Conservation (phyloP, 345 rosid genomes). For the Ceriops zippeliana region DNA sequence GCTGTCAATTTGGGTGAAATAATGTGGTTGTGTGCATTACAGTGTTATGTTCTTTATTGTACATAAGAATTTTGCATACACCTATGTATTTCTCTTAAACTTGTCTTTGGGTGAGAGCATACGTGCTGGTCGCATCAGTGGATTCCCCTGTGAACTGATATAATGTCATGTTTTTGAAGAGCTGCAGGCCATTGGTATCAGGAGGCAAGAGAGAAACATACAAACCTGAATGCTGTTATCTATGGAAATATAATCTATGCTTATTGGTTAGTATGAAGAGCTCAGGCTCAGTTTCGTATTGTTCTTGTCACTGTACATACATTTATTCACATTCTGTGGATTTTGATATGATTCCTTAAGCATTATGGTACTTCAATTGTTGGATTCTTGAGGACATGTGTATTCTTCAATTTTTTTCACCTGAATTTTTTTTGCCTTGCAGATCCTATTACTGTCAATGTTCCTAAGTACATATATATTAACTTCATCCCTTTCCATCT, state of each 20-base stretch:
- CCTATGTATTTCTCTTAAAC: background rate
- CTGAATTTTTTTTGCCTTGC: background rate
- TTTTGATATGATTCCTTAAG: too few relatives aligned
- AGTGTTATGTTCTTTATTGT: too few relatives aligned
- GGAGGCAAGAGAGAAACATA: conserved; percentile 68
- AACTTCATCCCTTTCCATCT: conserved; percentile 10
- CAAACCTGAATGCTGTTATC: conserved; percentile 66
- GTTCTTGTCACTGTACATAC: background rate
- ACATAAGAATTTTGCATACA: background rate
- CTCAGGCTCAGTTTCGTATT: background rate
- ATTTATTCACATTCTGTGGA: background rate
- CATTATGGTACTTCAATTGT: too few relatives aligned
- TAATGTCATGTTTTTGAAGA: conserved; percentile 56
- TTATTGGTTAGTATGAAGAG: conserved; percentile 51
- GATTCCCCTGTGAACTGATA: conserved; percentile 29
- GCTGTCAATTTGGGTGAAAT: too few relatives aligned
- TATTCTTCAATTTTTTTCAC: too few relatives aligned
- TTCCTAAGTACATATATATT: conserved; percentile 4
- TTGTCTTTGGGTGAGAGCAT: background rate
- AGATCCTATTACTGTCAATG: background rate
- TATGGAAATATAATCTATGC: conserved; percentile 91
- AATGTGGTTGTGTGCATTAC: too few relatives aligned
- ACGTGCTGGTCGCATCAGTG: background rate
- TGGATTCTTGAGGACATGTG: too few relatives aligned
- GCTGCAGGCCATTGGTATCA: conserved; percentile 93